Evolutionary conservation across 352 stramenopile genomes (phyloP), one percentile per base, ranked within the genome.

Genomic region (Phytophthora sp.): DNA sequence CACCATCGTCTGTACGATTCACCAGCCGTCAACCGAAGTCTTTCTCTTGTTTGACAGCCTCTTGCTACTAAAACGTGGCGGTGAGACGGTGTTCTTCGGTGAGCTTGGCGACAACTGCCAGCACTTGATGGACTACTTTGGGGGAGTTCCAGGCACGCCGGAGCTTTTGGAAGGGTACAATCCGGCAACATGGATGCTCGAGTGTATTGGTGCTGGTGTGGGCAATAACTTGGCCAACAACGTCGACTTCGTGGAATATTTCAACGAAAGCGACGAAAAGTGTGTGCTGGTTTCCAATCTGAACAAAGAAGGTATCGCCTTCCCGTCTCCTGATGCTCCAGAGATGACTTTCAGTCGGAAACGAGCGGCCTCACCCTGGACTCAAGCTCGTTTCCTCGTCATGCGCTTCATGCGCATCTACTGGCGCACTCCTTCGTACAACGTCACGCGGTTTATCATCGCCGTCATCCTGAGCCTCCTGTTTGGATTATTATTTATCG

Each of bases 1-100:
- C 6, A 94, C 82, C 7, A 77, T 98, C n/a, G 73, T 93, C 27
- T 89, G 85, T 49, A 97, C 90, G 15, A 96, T 97, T 65, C 90
- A 97, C 51, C 61, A 69, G 36, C 61, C 61, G 5, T 69, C 61
- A 2, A 69, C 44, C 1, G 61, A 69, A 27, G 52, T 69, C 8
- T 69, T 69, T 26, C 20, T 81, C 16, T 77, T 82, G 27, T 89
- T 87, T 59, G 89, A 97, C 53, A 77, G 88, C 33, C 66, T 97
- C 23, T 50, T 96, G 21, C 62, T 97, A 21, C 68, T 97, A 9
- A 90, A 91, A 63, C 86, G 88, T 29, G 36, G 36, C 23, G 36
- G 36, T n/a, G 36, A 44, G 36, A 44, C 36, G 36, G 36, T 44
- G 20, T 44, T 44, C 36, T 44, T 44, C n/a, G 36, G 36, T 44